Base-by-base conservation (phyloP, 768 basidiomycete species). In the Boletus reticulatus region DNA sequence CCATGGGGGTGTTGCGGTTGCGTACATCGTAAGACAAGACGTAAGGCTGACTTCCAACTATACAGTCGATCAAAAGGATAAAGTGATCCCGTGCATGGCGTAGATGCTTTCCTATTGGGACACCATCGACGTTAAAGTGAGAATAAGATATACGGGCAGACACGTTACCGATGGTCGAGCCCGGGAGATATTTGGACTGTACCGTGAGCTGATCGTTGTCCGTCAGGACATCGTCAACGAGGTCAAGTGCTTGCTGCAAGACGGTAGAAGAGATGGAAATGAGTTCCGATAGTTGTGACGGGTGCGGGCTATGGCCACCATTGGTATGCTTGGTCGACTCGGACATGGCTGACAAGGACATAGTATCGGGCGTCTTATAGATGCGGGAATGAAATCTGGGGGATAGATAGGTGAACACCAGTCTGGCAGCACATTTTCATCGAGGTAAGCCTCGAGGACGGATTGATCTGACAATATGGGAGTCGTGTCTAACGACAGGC, bases 1-100 rank as follows among this genome's bases (percentile, higher is more conserved):
- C 92, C 89, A 94, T 92, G 9, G 90, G 89, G 3, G 88, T 91
- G 67, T 92, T 88, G 42, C 92, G 83, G 57, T 75, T 76, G 63
- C 92, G 80, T 17, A 80, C 78, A 69, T 94, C 92, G 67, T 94
- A 94, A 16, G 85, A 88, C 49, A 94, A 67, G 42, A 82, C 72
- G 63, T 80, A 76, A 41, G 81, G 79, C 22, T 73, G 67, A 27
- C 76, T 65, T 13, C 78, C 74, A 20, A 75, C 65, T 48, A 85
- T 71, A 43, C 78, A 81, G 34, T 86, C 81, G 42, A 84, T 64
- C 6, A 92, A 78, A 27, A 92, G 79, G 50, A 78, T 75, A 66
- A 89, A 94, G 65, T 94, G 92, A 64, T 93, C 92, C 52, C 87
- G 79, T 22, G 89, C 89, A 76, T 94, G 92, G 38, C 92, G 84